These are phyloP conservation scores for Aspergillus sp. DNA, from an alignment of 2,329 filamentous ascomycete species.

Conservation along the genomic window DNA sequence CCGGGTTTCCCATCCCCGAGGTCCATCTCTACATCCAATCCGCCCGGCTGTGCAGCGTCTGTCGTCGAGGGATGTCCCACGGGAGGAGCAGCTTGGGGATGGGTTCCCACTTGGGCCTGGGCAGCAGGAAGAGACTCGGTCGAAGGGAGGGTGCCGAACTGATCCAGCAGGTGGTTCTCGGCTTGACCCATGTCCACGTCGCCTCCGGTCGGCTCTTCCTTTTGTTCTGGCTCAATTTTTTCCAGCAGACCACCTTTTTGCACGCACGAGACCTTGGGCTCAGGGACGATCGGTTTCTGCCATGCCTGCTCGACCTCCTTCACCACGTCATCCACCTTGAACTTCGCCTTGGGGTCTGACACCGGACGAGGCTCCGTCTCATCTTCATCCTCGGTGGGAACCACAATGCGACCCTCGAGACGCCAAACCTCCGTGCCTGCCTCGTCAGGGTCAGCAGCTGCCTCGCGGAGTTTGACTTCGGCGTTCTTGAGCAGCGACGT, in stretches of 20 bases:
- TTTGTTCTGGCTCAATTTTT: conserved; percentile 37
- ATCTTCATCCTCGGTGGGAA: conserved; percentile 31
- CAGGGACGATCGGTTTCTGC: conserved; percentile 64
- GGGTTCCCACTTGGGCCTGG: conserved; percentile 42
- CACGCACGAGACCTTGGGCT: conserved; percentile 67
- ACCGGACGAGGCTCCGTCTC: conserved; percentile 35
- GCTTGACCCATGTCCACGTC: conserved; percentile 36
- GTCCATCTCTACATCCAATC: conserved; percentile 45
- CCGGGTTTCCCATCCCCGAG: conserved; percentile 50
- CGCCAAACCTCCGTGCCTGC: conserved; percentile 62
- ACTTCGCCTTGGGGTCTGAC: conserved; percentile 41
- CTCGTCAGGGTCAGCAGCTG: conserved; percentile 56
- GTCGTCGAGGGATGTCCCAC: conserved; percentile 19
- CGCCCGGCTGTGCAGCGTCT: not conserved
- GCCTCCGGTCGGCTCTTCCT: conserved; percentile 19
- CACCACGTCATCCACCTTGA: conserved; percentile 67
- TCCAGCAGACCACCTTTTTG: conserved; percentile 76
- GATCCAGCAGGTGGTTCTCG: conserved; percentile 32
- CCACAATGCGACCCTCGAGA: conserved; percentile 54
- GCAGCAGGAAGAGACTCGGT: conserved; percentile 32
- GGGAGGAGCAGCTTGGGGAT: not conserved
- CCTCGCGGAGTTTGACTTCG: conserved; percentile 71
- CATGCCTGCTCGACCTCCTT: conserved; percentile 69
- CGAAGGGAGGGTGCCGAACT: conserved; percentile 29
- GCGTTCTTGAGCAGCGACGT: conserved; percentile 69